A percentile compares a stretch with the other conserved stretches of the same genome.
Conservation (phyloP, 2,329 filamentous ascomycete genomes). For the Diaporthe sp. region DNA sequence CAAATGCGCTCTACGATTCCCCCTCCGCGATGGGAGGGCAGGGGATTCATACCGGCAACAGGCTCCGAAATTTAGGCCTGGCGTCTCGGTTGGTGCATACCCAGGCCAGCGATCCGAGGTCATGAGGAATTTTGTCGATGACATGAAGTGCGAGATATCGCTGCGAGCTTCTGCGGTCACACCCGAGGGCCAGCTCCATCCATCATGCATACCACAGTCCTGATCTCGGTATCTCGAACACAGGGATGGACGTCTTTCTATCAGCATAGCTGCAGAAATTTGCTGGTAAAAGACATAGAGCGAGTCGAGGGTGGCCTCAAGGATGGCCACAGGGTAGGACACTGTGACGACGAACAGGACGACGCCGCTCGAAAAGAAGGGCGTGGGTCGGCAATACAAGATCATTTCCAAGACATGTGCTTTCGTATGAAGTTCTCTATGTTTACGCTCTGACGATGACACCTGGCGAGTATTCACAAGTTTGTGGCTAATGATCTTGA, state of each 20-base stretch:
- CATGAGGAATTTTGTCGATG: not conserved
- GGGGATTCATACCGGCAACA: not conserved
- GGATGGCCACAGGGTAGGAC: not conserved
- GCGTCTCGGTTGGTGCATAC: not conserved
- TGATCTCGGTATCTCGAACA: not conserved
- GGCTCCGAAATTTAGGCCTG: not conserved
- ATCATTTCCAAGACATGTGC: not conserved
- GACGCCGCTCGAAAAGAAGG: not conserved
- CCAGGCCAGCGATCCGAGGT: not conserved
- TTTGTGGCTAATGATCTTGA: slow-evolving; percentile 51
- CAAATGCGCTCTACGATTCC: not conserved
- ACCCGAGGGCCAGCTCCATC: not conserved
- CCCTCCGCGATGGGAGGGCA: not conserved
- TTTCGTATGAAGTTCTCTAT: not conserved
- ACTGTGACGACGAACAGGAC: not conserved
- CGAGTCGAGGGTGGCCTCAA: not conserved
- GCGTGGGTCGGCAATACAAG: slow-evolving; percentile 17
- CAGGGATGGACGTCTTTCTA: not conserved
- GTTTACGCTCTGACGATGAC: not conserved
- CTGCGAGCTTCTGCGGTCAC: not conserved
- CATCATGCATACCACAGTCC: not conserved
- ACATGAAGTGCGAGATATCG: not conserved
- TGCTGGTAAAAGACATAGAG: not conserved
- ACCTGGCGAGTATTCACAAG: not conserved
- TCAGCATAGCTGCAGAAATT: not conserved